Percentiles rank a stretch among this genome's conserved stretches.
phyloP scores from a whole-genome alignment of 1,284 basidiomycete species.

The Pseudozyma tsukubaensis region DNA sequence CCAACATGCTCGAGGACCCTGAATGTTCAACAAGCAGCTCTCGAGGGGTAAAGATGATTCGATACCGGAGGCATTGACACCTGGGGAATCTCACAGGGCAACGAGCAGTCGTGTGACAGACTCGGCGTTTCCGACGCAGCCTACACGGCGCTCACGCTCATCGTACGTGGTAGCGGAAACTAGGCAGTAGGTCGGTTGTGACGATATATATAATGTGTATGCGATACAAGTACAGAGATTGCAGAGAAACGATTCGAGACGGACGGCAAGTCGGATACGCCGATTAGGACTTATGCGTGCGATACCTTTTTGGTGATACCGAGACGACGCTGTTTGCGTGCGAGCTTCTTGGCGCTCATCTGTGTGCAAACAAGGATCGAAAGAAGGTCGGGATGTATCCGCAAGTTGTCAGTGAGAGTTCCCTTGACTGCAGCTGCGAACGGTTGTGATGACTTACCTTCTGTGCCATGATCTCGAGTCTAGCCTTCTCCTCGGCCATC shows the following conservation, averaged over 20 bases:
- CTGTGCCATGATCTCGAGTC: constrained; percentile 53
- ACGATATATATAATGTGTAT: not conserved
- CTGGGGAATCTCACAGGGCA: no score
- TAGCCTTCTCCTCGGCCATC: constrained; percentile 55
- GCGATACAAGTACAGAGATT: constrained; percentile 34
- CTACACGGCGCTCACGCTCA: no score
- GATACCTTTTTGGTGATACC: constrained; percentile 59
- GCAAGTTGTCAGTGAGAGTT: not conserved
- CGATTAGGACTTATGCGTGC: constrained; percentile 20
- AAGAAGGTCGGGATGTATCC: not conserved
- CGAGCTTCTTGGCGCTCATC: constrained; percentile 59
- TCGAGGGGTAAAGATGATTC: no score
- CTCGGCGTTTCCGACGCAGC: no score
- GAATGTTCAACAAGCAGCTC: no score
- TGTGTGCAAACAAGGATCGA: constrained; percentile 1
- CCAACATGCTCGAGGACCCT: no score
- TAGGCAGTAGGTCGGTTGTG: constrained; percentile 3
- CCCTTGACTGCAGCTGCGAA: not conserved
- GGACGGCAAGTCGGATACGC: not conserved
- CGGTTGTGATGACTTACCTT: constrained; percentile 39
- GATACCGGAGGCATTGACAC: no score
- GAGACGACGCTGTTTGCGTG: constrained; percentile 51
- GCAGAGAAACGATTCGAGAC: not conserved
- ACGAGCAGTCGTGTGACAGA: no score
- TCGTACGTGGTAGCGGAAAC: no score